Percentiles rank a stretch among this genome's conserved stretches.
Conservation (phyloP, 257 asterid genomes). For the Solanum arcanum region DNA sequence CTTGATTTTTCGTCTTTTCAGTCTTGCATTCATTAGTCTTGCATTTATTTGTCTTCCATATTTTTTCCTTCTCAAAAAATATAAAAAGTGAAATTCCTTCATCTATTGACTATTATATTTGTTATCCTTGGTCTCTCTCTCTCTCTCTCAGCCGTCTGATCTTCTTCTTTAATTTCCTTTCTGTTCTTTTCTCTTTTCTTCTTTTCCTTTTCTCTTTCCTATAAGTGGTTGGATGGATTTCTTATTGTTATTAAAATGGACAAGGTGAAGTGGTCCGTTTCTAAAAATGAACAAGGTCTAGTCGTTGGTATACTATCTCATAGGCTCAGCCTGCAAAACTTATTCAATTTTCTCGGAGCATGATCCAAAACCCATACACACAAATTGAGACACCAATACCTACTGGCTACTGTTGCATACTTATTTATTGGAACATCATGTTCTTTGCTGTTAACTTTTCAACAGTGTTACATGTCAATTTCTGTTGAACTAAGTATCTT, state of each 20-base stretch:
- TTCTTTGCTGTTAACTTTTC: not conserved
- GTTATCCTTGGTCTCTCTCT: not conserved
- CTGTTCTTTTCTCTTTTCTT: not conserved
- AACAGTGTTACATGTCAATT: not conserved
- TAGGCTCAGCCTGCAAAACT: not conserved
- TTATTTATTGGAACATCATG: not conserved
- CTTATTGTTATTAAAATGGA: not conserved
- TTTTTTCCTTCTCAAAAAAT: not conserved
- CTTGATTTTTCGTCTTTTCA: not conserved
- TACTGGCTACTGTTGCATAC: not conserved
- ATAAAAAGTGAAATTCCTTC: not conserved
- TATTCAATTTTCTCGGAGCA: not conserved
- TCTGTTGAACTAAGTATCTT: not conserved
- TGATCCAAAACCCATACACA: not conserved
- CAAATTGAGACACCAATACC: not conserved
- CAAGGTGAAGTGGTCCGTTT: not conserved
- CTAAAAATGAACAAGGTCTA: not conserved
- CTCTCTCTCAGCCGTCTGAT: not conserved
- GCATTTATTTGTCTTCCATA: not conserved
- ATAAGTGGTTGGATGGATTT: not conserved
- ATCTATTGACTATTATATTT: not conserved
- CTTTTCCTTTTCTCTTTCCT: not conserved
- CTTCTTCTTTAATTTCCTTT: not conserved
- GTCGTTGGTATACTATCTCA: not conserved
- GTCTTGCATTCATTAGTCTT: not conserved